phyloP scores from a whole-genome alignment of 441 rosid genomes.

The Populus hybrid region DNA sequence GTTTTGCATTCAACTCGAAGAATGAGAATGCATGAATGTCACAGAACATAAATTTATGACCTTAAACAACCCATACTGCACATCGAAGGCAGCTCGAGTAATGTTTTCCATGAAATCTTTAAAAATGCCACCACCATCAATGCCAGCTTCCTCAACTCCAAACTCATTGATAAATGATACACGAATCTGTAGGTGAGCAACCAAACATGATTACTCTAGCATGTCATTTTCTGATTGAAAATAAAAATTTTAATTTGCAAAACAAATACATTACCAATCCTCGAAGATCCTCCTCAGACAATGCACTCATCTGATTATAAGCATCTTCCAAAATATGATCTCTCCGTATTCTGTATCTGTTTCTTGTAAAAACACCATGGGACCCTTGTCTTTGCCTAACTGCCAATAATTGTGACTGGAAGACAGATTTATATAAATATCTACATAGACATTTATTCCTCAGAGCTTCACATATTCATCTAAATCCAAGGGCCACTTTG shows the following conservation, averaged over 20 bases:
- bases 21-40: not conserved
- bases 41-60: slow-evolving; percentile 31
- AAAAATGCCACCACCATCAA: slow-evolving; percentile 99
- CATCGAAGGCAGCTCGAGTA: slow-evolving; percentile 93
- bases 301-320: slow-evolving; percentile 89
- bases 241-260: slow-evolving; percentile 11
- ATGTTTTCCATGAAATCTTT: slow-evolving; percentile 99
- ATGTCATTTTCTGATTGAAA: slow-evolving; percentile 1
- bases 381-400: slow-evolving; percentile 73
- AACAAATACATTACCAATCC: slow-evolving; percentile 57
- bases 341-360: slow-evolving; percentile 87
- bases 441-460: not conserved
- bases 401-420: slow-evolving; percentile 72
- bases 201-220: slow-evolving; percentile 16
- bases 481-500: not conserved
- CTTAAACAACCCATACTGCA: slow-evolving; percentile 98
- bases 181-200: slow-evolving; percentile 71
- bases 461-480: not conserved
- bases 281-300: slow-evolving; percentile 95
- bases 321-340: slow-evolving; percentile 98
- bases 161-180: slow-evolving; percentile 94
- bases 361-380: slow-evolving; percentile 74
- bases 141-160: slow-evolving; percentile 99
- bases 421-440: slow-evolving; percentile 17
- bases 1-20: not conserved